A percentile compares a stretch with the other conserved stretches of the same genome.
Conservation (phyloP, 768 basidiomycete genomes). For the Naematelia aurantialba region DNA sequence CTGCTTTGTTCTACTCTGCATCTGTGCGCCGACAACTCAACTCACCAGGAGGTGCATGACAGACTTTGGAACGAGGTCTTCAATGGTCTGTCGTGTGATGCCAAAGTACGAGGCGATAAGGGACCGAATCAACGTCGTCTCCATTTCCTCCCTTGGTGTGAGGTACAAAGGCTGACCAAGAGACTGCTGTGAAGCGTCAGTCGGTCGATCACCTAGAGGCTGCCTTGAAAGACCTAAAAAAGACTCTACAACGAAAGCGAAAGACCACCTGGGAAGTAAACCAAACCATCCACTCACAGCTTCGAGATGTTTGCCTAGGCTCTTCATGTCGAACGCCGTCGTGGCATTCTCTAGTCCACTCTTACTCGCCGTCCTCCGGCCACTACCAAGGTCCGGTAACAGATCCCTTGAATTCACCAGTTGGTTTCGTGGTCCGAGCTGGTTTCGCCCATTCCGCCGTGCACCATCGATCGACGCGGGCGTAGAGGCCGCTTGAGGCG, state of each 20-base stretch:
- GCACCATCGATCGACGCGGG: constrained; percentile 12
- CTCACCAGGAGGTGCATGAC: constrained; percentile 71
- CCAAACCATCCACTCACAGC: constrained; percentile 81
- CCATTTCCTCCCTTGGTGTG: constrained; percentile 88
- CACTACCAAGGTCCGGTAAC: constrained; percentile 44
- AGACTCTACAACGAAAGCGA: too few species aligned
- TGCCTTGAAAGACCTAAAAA: too few species aligned
- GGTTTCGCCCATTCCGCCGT: neutral
- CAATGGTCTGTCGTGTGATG: constrained; percentile 93
- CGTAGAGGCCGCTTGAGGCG: constrained; percentile 2
- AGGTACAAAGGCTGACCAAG: constrained; percentile 60
- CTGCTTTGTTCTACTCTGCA: too few species aligned
- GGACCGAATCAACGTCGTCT: constrained; percentile 87
- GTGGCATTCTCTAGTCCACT: constrained; percentile 65
- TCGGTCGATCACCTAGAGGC: neutral
- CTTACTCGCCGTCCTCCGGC: constrained; percentile 31
- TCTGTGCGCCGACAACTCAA: too few species aligned
- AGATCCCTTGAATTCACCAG: constrained; percentile 25
- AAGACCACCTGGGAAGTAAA: too few species aligned
- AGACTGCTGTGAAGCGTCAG: constrained; percentile 53
- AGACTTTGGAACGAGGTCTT: constrained; percentile 94
- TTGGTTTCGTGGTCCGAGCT: neutral
- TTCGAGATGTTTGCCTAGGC: constrained; percentile 93
- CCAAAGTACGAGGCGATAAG: constrained; percentile 93
- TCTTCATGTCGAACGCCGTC: constrained; percentile 97